Evolutionary conservation across 306 rosid genomes (phyloP).

Genomic region (Datisca glomerata): DNA sequence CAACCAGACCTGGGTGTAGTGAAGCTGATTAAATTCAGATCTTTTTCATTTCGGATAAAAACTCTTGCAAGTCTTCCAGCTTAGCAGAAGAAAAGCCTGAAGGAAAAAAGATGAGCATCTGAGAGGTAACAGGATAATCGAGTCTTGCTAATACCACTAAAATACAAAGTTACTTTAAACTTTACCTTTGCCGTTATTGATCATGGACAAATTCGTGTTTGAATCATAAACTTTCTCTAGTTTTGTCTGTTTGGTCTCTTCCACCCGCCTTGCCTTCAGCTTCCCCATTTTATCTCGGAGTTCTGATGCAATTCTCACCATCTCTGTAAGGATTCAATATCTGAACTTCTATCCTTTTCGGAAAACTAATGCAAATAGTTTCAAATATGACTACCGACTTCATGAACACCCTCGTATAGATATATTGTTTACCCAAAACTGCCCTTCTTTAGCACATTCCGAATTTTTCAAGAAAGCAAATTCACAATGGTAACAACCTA

Average conservation of each 20-base stretch:
- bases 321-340: conserved; percentile 25
- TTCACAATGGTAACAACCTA: no score
- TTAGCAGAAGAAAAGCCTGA: conserved; percentile 45
- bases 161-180: conserved; percentile 2
- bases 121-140: background rate
- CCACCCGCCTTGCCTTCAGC: conserved; percentile 24
- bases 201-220: conserved; percentile 19
- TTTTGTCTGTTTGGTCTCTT: conserved; percentile 25
- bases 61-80: conserved; percentile 30
- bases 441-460: no score
- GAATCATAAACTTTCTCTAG: conserved; percentile 18
- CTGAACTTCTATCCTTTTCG: background rate
- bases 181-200: conserved; percentile 28
- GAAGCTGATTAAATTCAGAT: conserved; percentile 14
- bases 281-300: conserved; percentile 33
- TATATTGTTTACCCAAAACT: no score
- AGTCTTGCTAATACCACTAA: background rate
- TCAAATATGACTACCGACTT: no score
- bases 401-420: no score
- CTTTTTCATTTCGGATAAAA: conserved; percentile 27
- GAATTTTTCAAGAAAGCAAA: no score
- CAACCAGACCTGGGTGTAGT: background rate
- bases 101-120: conserved; percentile 10
- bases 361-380: background rate
- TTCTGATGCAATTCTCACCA: conserved; percentile 45